A percentile compares a stretch with the other conserved stretches of the same genome.
phyloP scores from a whole-genome alignment of 176 grass and related monocot genomes.

The Raddia distichophylla region DNA sequence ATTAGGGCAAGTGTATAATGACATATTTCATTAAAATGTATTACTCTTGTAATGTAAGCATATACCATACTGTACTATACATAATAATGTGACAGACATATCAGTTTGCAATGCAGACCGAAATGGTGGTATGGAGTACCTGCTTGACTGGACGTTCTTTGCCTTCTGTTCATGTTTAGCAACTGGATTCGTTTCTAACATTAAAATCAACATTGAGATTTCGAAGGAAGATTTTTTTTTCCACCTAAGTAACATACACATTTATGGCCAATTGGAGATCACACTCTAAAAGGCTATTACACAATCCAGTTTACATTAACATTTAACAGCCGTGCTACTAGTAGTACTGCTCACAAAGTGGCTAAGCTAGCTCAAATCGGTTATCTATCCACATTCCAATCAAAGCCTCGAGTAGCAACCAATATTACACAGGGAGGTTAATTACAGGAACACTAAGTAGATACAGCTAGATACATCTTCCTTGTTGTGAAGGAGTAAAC shows the following conservation, averaged over 20 bases:
- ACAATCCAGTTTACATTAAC: constrained; percentile 37
- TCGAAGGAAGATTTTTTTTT: not conserved
- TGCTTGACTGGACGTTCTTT: not conserved
- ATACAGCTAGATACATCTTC: constrained; percentile 11
- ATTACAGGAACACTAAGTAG: constrained; percentile 32
- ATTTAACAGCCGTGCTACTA: not conserved
- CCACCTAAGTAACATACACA: not conserved
- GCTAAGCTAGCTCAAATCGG: constrained; percentile 16
- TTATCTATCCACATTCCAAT: not conserved
- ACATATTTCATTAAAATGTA: not conserved
- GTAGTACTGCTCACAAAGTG: not conserved
- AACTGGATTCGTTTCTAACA: not conserved
- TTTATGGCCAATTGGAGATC: not conserved
- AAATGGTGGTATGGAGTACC: not conserved
- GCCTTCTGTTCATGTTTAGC: not conserved
- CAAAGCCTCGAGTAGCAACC: not conserved
- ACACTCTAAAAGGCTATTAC: not conserved
- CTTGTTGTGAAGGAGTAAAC: not conserved
- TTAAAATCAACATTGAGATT: not conserved
- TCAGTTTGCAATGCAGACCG: constrained; percentile 10
- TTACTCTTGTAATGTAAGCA: constrained; percentile 10
- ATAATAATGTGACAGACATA: not conserved
- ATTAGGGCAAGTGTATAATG: constrained; percentile 15
- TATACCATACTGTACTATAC: not conserved
- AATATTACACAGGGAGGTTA: constrained; percentile 11